phyloP scores from a whole-genome alignment of 2,329 filamentous ascomycete species.

The Venturiaceae sp. region DNA sequence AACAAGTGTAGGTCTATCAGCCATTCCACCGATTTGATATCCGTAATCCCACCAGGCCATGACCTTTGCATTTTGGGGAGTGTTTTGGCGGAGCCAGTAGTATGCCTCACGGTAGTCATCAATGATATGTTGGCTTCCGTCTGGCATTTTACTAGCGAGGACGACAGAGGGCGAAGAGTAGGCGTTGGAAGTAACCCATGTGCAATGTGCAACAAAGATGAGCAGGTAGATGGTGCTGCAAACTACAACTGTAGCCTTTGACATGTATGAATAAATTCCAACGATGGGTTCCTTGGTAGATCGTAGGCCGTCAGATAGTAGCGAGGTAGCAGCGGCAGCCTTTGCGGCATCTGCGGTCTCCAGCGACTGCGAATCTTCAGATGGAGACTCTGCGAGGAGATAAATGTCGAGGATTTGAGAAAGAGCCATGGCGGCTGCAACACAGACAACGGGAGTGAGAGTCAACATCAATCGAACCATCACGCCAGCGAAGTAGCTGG shows the following conservation, averaged over 20 bases:
- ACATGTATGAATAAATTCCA: slow-evolving; percentile 73
- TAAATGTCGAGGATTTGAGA: slow-evolving; percentile 87
- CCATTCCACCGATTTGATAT: slow-evolving; percentile 99
- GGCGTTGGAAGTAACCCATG: slow-evolving; percentile 98
- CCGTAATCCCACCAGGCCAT: slow-evolving; percentile 99
- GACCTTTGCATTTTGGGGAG: slow-evolving; percentile 86
- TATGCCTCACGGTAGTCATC: slow-evolving; percentile 99
- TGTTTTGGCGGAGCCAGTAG: slow-evolving; percentile 99
- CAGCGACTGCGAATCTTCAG: slow-evolving; percentile 36
- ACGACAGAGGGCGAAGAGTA: slow-evolving; percentile 98
- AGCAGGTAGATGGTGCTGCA: slow-evolving; percentile 71
- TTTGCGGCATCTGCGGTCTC: slow-evolving; percentile 26
- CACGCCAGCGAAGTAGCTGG: slow-evolving; percentile 96
- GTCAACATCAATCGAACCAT: slow-evolving; percentile 99
- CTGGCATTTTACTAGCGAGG: slow-evolving; percentile 80
- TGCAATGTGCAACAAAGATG: slow-evolving; percentile 94
- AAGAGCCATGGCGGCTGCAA: slow-evolving; percentile 79
- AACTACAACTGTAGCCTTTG: slow-evolving; percentile 68
- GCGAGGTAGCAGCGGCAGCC: slow-evolving; percentile 39
- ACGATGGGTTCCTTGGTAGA: slow-evolving; percentile 64
- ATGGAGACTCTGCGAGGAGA: slow-evolving; percentile 56
- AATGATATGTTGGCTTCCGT: slow-evolving; percentile 96
- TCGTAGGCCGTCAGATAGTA: slow-evolving; percentile 49
- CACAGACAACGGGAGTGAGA: slow-evolving; percentile 89
- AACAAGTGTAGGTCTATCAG: slow-evolving; percentile 88